Percentiles rank a stretch among this genome's conserved stretches.
Conservation (phyloP, 257 asterid species). For the Nemophila menziesii region DNA sequence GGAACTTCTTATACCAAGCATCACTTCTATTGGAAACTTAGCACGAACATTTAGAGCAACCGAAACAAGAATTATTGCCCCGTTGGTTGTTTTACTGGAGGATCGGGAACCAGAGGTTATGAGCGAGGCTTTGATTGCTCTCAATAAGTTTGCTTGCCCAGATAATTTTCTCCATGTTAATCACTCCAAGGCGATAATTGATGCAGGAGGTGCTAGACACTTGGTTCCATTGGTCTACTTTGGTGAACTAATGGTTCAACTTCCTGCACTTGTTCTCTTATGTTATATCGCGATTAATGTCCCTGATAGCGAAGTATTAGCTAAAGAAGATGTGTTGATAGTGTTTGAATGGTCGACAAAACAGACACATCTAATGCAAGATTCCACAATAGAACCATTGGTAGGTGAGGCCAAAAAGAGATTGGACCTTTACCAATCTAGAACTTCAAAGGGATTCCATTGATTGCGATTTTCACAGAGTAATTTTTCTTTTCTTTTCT, state of each 20-base stretch:
- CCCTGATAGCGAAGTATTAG: constrained; percentile 48
- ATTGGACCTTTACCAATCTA: constrained; percentile 57
- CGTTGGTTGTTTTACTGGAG: constrained; percentile 50
- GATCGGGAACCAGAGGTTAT: constrained; percentile 51
- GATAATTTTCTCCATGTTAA: constrained; percentile 45
- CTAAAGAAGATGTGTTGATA: constrained; percentile 39
- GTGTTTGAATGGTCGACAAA: constrained; percentile 56
- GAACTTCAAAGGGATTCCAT: constrained; percentile 32
- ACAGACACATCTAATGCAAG: constrained; percentile 39
- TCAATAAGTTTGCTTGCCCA: constrained; percentile 47
- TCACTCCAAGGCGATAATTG: constrained; percentile 51
- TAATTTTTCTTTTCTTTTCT: neutral
- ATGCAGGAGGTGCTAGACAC: constrained; percentile 38
- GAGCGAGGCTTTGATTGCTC: constrained; percentile 43
- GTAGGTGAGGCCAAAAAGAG: constrained; percentile 54
- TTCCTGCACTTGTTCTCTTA: constrained; percentile 43
- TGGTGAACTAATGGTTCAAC: constrained; percentile 56
- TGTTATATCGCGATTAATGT: constrained; percentile 59
- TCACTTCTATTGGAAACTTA: constrained; percentile 49
- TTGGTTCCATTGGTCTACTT: constrained; percentile 36
- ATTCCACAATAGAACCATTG: constrained; percentile 24
- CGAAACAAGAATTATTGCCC: constrained; percentile 48
- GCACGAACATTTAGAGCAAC: constrained; percentile 70
- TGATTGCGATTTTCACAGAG: constrained; percentile 11
- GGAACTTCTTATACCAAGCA: constrained; percentile 57